These are phyloP conservation scores for Lentinula edodes DNA, from an alignment of 768 basidiomycete genomes.

Conservation along the genomic window DNA sequence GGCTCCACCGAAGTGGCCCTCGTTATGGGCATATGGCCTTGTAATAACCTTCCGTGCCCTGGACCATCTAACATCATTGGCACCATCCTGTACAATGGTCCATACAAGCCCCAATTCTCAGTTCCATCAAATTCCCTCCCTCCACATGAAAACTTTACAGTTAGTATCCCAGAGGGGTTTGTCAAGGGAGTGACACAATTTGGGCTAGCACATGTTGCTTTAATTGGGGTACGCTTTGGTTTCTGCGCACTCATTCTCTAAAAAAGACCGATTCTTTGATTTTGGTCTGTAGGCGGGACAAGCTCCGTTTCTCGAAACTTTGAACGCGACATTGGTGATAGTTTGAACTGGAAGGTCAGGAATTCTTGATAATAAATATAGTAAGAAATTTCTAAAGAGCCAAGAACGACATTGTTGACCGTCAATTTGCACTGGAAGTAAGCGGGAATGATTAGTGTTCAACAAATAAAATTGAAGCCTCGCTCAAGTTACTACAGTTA, in stretches of 20 bases:
- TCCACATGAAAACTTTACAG: slow-evolving; percentile 5
- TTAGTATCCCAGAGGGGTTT: neutral
- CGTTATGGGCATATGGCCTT: slow-evolving; percentile 38
- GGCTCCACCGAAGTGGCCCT: slow-evolving; percentile 39
- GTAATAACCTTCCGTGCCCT: slow-evolving; percentile 19
- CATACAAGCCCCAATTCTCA: slow-evolving; percentile 28
- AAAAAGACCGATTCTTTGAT: neutral
- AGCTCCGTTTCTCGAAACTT: slow-evolving; percentile 3
- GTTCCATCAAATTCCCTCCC: slow-evolving; percentile 1
- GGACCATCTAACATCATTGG: slow-evolving; percentile 27
- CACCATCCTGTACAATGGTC: slow-evolving; percentile 41
- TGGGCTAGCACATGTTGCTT: neutral
- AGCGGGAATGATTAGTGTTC: too few relatives aligned
- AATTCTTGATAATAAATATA: neutral
- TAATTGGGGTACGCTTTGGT: neutral
- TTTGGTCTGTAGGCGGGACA: neutral
- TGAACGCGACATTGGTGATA: neutral
- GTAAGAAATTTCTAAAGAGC: too few relatives aligned
- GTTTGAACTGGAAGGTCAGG: neutral
- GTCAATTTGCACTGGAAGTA: too few relatives aligned
- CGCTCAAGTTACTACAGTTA: neutral
- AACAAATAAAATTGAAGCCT: neutral
- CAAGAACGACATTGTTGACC: too few relatives aligned
- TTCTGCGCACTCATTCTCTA: neutral
- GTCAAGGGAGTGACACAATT: neutral